Evolutionary conservation across 2,329 filamentous ascomycete genomes (phyloP).

Genomic region (Cryphonectria radicalis): DNA sequence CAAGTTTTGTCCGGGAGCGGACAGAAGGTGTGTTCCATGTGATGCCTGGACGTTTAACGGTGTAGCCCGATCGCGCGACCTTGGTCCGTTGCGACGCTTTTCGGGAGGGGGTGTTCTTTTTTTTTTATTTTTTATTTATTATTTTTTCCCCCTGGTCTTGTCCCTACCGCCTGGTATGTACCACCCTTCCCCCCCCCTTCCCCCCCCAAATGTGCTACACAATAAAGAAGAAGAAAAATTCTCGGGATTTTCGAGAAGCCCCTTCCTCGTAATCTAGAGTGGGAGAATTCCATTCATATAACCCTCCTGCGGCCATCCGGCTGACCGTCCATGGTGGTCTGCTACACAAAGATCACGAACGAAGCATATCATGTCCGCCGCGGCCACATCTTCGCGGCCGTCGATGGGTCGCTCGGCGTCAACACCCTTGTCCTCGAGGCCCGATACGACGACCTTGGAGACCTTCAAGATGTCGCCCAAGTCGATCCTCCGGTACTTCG

Average conservation of each 20-base stretch:
- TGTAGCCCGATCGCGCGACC: slow-evolving; percentile 46
- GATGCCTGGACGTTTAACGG: slow-evolving; percentile 47
- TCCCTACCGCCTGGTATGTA: slow-evolving; percentile 47
- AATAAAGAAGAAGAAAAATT: slow-evolving; percentile 8
- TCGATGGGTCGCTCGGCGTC: slow-evolving; percentile 64
- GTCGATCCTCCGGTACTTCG: slow-evolving; percentile 64
- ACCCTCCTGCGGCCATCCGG: slow-evolving; percentile 33
- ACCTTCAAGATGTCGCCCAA: slow-evolving; percentile 59
- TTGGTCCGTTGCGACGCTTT: slow-evolving; percentile 44
- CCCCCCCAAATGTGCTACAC: slow-evolving; percentile 26
- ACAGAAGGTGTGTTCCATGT: slow-evolving; percentile 47
- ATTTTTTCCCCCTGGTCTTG: not conserved
- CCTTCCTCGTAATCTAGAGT: slow-evolving; percentile 17
- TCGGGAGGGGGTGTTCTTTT: slow-evolving; percentile 35
- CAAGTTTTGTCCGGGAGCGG: slow-evolving; percentile 41
- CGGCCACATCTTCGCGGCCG: slow-evolving; percentile 59
- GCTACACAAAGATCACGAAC: slow-evolving; percentile 32
- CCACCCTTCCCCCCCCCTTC: slow-evolving; percentile 32
- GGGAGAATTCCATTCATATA: slow-evolving; percentile 31
- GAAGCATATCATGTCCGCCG: slow-evolving; percentile 49
- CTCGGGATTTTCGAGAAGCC: slow-evolving; percentile 30
- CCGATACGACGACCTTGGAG: slow-evolving; percentile 49
- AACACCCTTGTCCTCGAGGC: slow-evolving; percentile 52
- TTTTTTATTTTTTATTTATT: not conserved
- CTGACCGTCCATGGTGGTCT: slow-evolving; percentile 33